Conservation (phyloP, 2,329 filamentous ascomycete genomes). For the Alternaria arbusti region DNA sequence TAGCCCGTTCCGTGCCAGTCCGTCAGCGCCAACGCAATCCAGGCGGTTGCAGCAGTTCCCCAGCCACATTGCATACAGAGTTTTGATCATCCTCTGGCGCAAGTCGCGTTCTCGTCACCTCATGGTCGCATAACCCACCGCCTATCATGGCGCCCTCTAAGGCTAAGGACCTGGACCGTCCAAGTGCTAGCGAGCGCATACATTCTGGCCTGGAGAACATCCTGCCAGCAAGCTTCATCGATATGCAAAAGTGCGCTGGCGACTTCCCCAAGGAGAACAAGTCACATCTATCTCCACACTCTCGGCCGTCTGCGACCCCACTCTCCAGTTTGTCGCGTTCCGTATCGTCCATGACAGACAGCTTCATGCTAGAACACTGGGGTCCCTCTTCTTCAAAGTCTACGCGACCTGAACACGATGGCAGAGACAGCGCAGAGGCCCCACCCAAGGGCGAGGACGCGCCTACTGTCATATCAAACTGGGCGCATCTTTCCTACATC, state of each 20-base stretch:
- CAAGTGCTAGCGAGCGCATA: slow-evolving; percentile 21
- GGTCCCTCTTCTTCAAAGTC: slow-evolving; percentile 21
- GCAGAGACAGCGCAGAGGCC: slow-evolving; percentile 16
- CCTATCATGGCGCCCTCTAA: slow-evolving; percentile 25
- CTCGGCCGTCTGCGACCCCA: slow-evolving; percentile 29
- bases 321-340: slow-evolving; percentile 36
- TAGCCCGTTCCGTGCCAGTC: slow-evolving; percentile 17
- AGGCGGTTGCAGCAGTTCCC: slow-evolving; percentile 27
- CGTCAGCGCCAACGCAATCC: slow-evolving; percentile 12
- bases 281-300: slow-evolving; percentile 20
- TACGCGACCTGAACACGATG: slow-evolving; percentile 12
- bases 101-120: slow-evolving; percentile 9
- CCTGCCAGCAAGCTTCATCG: slow-evolving; percentile 31
- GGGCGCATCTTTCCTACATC: slow-evolving; percentile 45
- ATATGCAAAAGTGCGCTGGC: slow-evolving; percentile 14
- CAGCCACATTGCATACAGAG: slow-evolving; percentile 13
- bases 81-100: slow-evolving; percentile 8
- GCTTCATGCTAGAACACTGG: slow-evolving; percentile 42
- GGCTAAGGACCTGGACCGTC: slow-evolving; percentile 23
- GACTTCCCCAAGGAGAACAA: slow-evolving; percentile 24
- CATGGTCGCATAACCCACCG: slow-evolving; percentile 20
- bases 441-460: slow-evolving; percentile 27
- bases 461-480: slow-evolving; percentile 42
- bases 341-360: slow-evolving; percentile 44
- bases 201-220: slow-evolving; percentile 39